These are phyloP conservation scores for Globisporangium nagaii DNA, from an alignment of 352 stramenopile genomes.

Conservation along the genomic window DNA sequence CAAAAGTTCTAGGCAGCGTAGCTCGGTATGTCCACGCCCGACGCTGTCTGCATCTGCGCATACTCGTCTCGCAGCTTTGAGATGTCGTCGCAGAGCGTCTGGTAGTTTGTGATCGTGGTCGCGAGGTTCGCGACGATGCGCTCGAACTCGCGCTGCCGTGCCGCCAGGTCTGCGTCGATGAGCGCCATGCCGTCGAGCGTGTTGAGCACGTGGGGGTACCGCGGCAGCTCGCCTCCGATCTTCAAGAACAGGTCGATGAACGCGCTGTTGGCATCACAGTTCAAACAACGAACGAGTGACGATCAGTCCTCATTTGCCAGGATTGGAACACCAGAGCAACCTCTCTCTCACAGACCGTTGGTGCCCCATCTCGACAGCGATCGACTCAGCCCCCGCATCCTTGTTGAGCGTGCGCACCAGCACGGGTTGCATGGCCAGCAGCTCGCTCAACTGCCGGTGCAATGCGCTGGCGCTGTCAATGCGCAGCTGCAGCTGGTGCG, in stretches of 20 bases:
- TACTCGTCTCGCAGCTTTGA: conserved; percentile 21
- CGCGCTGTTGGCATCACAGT: conserved; percentile 19
- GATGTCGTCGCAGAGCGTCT: conserved; percentile 22
- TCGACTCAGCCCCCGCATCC: conserved; percentile 21
- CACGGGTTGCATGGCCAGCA: conserved; percentile 32
- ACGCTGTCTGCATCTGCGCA: conserved; percentile 15
- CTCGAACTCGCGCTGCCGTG: conserved; percentile 21
- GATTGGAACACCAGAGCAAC: too few relatives aligned
- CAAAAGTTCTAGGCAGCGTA: not conserved
- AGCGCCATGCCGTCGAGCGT: conserved; percentile 12
- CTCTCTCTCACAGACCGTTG: too few relatives aligned
- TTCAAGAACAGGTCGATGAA: conserved; percentile 52
- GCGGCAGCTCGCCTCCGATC: conserved; percentile 34
- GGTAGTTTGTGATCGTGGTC: conserved; percentile 18
- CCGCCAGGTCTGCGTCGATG: conserved; percentile 6
- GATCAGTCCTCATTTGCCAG: too few relatives aligned
- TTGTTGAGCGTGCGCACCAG: conserved; percentile 33
- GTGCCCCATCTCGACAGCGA: conserved; percentile 39
- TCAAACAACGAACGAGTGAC: too few relatives aligned
- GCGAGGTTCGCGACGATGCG: conserved; percentile 14
- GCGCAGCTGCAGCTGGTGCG: conserved; percentile 22
- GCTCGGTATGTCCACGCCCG: not conserved
- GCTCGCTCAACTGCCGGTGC: conserved; percentile 18
- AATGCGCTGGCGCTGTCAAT: conserved; percentile 15
- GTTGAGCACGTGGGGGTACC: conserved; percentile 21